phyloP scores from a whole-genome alignment of 495 filamentous ascomycete genomes.

The Viridothelium virens region DNA sequence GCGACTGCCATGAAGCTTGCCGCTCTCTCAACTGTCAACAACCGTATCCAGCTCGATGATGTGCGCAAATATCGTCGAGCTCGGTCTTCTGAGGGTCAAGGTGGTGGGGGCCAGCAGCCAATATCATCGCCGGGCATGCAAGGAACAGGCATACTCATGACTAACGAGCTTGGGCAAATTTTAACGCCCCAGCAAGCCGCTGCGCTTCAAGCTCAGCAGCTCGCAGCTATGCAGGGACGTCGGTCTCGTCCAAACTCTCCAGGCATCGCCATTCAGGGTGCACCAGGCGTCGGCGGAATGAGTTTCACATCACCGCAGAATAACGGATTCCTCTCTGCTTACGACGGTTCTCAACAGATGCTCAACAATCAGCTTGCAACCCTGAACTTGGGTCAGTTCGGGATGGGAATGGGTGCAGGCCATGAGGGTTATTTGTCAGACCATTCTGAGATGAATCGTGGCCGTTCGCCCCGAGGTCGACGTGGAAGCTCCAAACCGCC shows the following conservation, averaged over 20 bases:
- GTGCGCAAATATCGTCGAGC: constrained; percentile 87
- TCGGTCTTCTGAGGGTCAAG: constrained; percentile 78
- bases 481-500: constrained; percentile 94
- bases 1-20: constrained; percentile 98
- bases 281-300: constrained; percentile 48
- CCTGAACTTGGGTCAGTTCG: constrained; percentile 62
- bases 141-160: constrained; percentile 69
- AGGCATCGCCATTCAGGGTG: constrained; percentile 72
- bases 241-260: constrained; percentile 92
- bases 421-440: constrained; percentile 90
- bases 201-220: constrained; percentile 76
- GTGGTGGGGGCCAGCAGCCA: constrained; percentile 40
- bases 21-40: constrained; percentile 94
- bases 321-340: constrained; percentile 89
- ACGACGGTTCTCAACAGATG: constrained; percentile 64
- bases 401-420: constrained; percentile 18
- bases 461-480: constrained; percentile 84
- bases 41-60: constrained; percentile 93
- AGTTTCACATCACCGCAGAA: constrained; percentile 85
- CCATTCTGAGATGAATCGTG: constrained; percentile 80
- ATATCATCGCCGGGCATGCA: constrained; percentile 41
- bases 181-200: constrained; percentile 77
- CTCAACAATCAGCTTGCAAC: constrained; percentile 66
- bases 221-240: constrained; percentile 61
- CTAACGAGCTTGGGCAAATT: constrained; percentile 85